Evolutionary conservation across 2,329 filamentous ascomycete species (phyloP).

Genomic region (Purpureocillium takamizusanense): DNA sequence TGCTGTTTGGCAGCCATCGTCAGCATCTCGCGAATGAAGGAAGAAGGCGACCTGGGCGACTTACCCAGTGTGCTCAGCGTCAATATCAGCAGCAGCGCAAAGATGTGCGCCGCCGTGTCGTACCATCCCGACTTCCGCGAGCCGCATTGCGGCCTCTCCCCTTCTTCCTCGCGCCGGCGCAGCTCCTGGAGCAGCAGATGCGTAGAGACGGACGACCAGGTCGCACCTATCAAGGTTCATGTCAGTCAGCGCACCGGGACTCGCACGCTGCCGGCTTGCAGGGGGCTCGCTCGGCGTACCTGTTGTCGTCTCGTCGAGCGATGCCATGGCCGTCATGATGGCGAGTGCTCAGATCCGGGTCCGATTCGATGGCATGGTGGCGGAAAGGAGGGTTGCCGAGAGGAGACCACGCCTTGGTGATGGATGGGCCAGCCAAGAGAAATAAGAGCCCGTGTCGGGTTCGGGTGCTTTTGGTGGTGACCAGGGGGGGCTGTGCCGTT

Average conservation of each 20-base stretch:
- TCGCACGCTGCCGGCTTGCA: no score
- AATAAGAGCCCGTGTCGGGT: no score
- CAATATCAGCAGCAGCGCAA: slow-evolving; percentile 59
- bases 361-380: slow-evolving; percentile 4
- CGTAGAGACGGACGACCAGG: slow-evolving; percentile 42
- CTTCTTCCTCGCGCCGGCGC: slow-evolving; percentile 32
- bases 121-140: slow-evolving; percentile 46
- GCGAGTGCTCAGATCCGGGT: slow-evolving; percentile 1
- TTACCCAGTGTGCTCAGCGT: slow-evolving; percentile 48
- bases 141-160: slow-evolving; percentile 41
- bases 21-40: not conserved
- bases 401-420: no score
- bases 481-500: no score
- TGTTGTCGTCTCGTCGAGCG: not conserved
- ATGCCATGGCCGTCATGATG: not conserved
- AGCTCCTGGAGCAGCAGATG: slow-evolving; percentile 44
- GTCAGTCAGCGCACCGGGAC: not conserved
- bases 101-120: slow-evolving; percentile 58
- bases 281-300: no score
- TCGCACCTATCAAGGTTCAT: slow-evolving; percentile 10
- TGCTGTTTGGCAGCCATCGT: slow-evolving; percentile 33
- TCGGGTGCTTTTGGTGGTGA: no score
- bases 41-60: slow-evolving; percentile 6
- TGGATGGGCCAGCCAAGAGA: no score
- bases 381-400: no score